Base-by-base conservation (phyloP, 2,329 filamentous ascomycete genomes). In the Phoma sp. region DNA sequence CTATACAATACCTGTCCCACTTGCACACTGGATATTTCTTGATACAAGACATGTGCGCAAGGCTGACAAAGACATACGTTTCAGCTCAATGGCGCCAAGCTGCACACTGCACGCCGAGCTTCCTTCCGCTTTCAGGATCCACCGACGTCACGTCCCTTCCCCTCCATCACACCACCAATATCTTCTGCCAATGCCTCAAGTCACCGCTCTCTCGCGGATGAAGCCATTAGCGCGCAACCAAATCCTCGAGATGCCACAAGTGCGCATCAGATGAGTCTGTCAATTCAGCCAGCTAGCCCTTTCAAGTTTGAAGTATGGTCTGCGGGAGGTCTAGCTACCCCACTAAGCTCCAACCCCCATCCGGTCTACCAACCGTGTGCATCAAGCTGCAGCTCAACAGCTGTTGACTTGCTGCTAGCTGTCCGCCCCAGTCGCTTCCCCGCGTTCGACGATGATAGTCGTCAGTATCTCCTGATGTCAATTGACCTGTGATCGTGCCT, bases 371-470 rank as follows among this genome's bases (percentile, higher is more conserved):
- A 43, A 50, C 40, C 47, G 47, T 53, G 55, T 67, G 68, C 65
- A 68, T 65, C 51, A 53, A 51, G 55, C 52, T 64, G 65, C 57
- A 55, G 51, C 65, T 65, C 63, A 66, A 66, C 65, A 66, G 57
- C 60, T 64, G 43, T 54, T 44, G 54, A 43, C 44, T 39, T 38
- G 22, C 44, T 44, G 58, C 46, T 53, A 52, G 53, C 59, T 59
- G 59, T 58, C 57, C 55, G 56, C 46, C 48, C 42, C 42, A 46
- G 39, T 47, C 33, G 27, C 39, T 47, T 54, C 60, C 60, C 58
- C 60, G 55, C 58, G 48, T 50, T 55, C 42, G 36, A 50, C 42
- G 36, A 50, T 48, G 40, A 35, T 42, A 46, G 52, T 42, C 46
- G 52, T 55, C 46, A 42, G 27, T 38, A 29, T 55, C 52, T 55